Evolutionary conservation across 768 basidiomycete species (phyloP), one percentile per base, ranked within the genome.

Genomic region (Boletus reticulatus): DNA sequence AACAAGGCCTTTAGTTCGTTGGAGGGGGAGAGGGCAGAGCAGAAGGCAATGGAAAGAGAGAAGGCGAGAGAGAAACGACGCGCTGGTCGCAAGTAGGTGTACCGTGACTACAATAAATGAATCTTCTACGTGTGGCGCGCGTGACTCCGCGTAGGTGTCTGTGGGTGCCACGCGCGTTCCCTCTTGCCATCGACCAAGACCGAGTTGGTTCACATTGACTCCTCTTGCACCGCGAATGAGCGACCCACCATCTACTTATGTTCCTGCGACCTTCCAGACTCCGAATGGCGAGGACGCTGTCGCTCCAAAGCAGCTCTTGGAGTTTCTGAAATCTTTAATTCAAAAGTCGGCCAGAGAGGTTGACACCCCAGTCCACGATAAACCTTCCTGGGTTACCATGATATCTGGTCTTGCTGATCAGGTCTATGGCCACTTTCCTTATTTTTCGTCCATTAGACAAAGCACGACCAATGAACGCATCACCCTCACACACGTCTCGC

Each of bases 11-110:
- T 80, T 70, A 84, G 80, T 3, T 83, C 84, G 0, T 78, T 93
- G 31, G 90, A 93, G 61, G 81, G 85, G 32, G 97, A 99, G 76
- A 79, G 96, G 50, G 93, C 94, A 20, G 97, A 98, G 74, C 86
- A 98, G 76, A 98, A 97, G 78, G 85, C 84, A 42, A 85, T 88
- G 87, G 88, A 94, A 66, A 81, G 89, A 70, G 88, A 87, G 66
- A 94, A 93, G 73, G 70, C 75, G 41, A 87, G 79, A 67, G 88
- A 88, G 46, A 93, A 90, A 73, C 81, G 81, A 66, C 77, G 91
- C 59, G 79, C 89, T 38, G 92, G 92, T 48, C 81, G 85, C 64
- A 90, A 87, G 72, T 91, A 76, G 58, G 31, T 29, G n/a, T n/a
- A n/a, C n/a, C n/a, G n/a, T n/a, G n/a, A n/a, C n/a, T n/a, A n/a